These are phyloP conservation scores for Triticum turgidum DNA, from an alignment of 176 grass and related monocot genomes.

Conservation along the genomic window DNA sequence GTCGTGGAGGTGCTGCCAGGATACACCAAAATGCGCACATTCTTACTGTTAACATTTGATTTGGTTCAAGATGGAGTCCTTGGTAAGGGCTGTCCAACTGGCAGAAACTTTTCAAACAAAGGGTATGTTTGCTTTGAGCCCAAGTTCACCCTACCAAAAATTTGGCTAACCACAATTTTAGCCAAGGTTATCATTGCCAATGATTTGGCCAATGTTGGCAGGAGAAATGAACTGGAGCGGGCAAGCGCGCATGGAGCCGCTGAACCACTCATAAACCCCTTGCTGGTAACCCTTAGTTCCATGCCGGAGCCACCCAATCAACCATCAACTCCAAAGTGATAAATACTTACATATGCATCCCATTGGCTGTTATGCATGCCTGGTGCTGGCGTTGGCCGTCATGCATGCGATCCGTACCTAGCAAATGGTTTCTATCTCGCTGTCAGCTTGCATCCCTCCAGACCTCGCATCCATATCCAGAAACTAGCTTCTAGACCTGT, in stretches of 20 bases:
- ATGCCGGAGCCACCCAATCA: background rate
- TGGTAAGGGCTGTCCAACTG: background rate
- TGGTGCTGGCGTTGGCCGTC: too few species aligned
- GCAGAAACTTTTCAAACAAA: background rate
- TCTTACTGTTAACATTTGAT: background rate
- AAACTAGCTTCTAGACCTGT: background rate
- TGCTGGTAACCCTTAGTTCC: background rate
- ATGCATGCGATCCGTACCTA: too few species aligned
- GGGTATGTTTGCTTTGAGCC: background rate
- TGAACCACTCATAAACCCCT: background rate
- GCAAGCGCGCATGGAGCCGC: background rate
- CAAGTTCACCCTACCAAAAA: background rate
- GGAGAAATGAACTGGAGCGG: background rate
- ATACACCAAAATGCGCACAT: background rate
- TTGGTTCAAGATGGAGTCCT: background rate
- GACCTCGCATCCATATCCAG: too few species aligned
- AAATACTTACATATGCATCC: background rate
- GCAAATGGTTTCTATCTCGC: too few species aligned
- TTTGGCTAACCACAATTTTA: background rate
- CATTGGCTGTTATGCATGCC: too few species aligned
- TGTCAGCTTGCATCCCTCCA: too few species aligned
- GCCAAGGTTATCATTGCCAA: background rate
- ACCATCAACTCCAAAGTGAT: constrained; percentile 1
- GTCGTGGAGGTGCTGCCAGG: background rate
- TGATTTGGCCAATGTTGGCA: background rate